Evolutionary conservation across 495 filamentous ascomycete species (phyloP), one percentile per base, ranked within the genome.

Genomic region (Trichoderma virens): DNA sequence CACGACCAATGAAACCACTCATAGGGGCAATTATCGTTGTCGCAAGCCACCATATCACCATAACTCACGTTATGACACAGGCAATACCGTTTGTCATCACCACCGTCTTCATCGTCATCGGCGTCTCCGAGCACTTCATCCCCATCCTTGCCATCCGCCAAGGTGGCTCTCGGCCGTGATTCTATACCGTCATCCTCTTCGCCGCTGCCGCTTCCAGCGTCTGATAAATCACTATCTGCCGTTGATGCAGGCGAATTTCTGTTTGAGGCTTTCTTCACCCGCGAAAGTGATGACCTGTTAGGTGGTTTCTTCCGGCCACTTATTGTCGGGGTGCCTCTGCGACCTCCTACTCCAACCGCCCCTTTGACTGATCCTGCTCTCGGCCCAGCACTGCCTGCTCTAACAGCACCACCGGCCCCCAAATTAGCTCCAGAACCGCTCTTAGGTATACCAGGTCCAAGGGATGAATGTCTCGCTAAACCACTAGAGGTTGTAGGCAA

Each of bases 1-100:
- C 94, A 98, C 66, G 82, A 87, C 92, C 93, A 98, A 79, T 98
- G 94, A 75, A 98, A 98, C 94, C 94, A 98, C 77, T 98, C 93
- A 73, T 86, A 94, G 28, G 88, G 86, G 78, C 94, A 98, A 64
- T 88, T 81, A 54, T 91, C 88, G 68, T 98, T 97, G 76, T 98
- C 94, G 75, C 94, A 98, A 3, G 92, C 94, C 34, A 98, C 93
- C 94, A 98, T 98, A 71, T 97, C 90, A 45, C 94, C 94, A 78
- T 90, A 93, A 74, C 90, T 95, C 65, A 97, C 90, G 67, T 88
- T 90, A 71, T 94, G 89, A 74, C 94, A 98, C 30, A 88, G 83
- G 76, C 94, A 98, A 74, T 98, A 98, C 66, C 93, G 89, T 70
- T 86, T 86, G 59, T 91, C 87, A 76, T 98, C 93, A 62, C 90